Conservation (phyloP, 345 rosid genomes). For the Adansonia digitata region DNA sequence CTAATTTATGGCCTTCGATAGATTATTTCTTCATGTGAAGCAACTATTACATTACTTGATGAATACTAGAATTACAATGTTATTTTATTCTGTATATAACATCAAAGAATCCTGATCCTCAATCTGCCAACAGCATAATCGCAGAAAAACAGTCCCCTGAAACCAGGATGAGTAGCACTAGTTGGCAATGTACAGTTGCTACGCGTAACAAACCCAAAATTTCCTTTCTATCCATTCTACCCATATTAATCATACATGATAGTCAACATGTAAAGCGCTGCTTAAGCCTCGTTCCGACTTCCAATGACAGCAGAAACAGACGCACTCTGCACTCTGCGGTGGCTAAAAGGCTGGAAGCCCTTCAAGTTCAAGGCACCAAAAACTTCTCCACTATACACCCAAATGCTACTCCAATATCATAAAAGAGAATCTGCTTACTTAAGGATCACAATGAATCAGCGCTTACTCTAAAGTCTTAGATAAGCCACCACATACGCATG, state of each 20-base stretch:
- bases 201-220: slow-evolving; percentile 23
- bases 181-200: slow-evolving; percentile 65
- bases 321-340: slow-evolving; percentile 5
- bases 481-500: no score
- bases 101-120: slow-evolving; percentile 38
- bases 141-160: neutral
- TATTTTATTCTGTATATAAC: slow-evolving; percentile 18
- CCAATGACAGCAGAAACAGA: neutral
- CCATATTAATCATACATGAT: slow-evolving; percentile 36
- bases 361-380: neutral
- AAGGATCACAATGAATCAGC: slow-evolving; percentile 21
- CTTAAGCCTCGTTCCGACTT: neutral
- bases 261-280: slow-evolving; percentile 11
- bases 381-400: slow-evolving; percentile 32
- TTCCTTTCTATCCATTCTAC: slow-evolving; percentile 33
- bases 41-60: no score
- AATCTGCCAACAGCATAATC: neutral
- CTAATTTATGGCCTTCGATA: neutral
- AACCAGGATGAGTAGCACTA: slow-evolving; percentile 24
- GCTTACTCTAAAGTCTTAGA: slow-evolving; percentile 26
- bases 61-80: slow-evolving; percentile 33
- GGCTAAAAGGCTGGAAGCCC: slow-evolving; percentile 7
- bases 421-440: slow-evolving; percentile 14
- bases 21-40: no score
- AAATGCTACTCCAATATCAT: slow-evolving; percentile 18